Evolutionary conservation across 768 basidiomycete genomes (phyloP).

Genomic region (Macrolepiota albuminosa): DNA sequence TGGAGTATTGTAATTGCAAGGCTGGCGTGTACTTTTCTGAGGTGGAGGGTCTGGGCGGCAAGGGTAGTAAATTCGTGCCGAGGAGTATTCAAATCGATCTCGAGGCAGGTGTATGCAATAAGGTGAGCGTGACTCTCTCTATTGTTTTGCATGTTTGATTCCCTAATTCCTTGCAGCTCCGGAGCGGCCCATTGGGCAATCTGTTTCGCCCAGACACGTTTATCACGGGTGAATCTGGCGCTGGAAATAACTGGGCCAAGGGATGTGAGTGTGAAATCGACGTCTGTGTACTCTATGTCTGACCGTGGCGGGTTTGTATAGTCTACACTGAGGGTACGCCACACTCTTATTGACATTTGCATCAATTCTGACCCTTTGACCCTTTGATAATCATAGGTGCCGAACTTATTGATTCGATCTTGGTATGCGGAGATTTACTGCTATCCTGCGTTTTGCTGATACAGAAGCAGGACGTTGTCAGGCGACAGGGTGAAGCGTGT

Average conservation of each 20-base stretch:
- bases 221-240: conserved; percentile 53
- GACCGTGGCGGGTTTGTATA: conserved; percentile 20
- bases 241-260: conserved; percentile 96
- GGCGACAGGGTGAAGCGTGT: conserved; percentile 75
- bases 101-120: conserved; percentile 82
- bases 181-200: conserved; percentile 61
- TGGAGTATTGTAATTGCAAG: conserved; percentile 26
- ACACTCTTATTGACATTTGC: not conserved
- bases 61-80: conserved; percentile 76
- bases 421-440: conserved; percentile 34
- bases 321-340: conserved; percentile 82
- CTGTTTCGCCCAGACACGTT: conserved; percentile 90
- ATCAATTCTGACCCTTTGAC: not conserved
- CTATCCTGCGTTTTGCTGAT: not conserved
- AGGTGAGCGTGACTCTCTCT: conserved; percentile 36
- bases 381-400: conserved; percentile 49
- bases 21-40: conserved; percentile 82
- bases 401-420: conserved; percentile 82
- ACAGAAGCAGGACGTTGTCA: conserved; percentile 55
- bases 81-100: conserved; percentile 88
- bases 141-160: not conserved
- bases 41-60: conserved; percentile 42
- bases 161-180: conserved; percentile 38
- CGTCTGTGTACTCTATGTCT: not conserved
- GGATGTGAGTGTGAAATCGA: conserved; percentile 55